Percentiles rank a stretch among this genome's conserved stretches.
Conservation (phyloP, 1,284 basidiomycete species). For the Wolfiporia cocos region DNA sequence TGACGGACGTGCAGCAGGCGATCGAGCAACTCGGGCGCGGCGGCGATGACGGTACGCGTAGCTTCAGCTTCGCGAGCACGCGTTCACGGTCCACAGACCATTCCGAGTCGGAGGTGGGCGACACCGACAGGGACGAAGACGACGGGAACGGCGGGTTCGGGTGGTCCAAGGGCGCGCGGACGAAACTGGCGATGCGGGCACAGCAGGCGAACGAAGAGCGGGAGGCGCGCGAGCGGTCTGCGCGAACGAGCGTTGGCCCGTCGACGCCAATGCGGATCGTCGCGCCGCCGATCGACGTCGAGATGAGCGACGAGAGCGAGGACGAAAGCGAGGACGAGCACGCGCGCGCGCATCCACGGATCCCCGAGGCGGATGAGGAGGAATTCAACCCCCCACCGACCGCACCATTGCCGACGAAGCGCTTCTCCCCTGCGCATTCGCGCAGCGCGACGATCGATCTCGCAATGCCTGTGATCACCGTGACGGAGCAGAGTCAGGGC, state of each 20-base stretch:
- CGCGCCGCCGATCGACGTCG: conserved; percentile 67
- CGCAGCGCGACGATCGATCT: conserved; percentile 10
- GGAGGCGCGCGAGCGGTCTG: conserved; percentile 38
- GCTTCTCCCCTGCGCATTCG: not conserved
- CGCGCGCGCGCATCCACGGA: conserved; percentile 34
- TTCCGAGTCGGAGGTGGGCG: conserved; percentile 50
- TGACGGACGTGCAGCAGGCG: conserved; percentile 84
- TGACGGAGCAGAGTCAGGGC: conserved; percentile 6
- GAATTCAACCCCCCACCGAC: conserved; percentile 30
- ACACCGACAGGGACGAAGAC: conserved; percentile 33
- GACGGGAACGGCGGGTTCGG: conserved; percentile 40
- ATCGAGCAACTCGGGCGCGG: conserved; percentile 68
- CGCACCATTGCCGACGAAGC: not conserved
- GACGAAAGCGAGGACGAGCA: conserved; percentile 40
- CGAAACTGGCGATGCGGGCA: conserved; percentile 73
- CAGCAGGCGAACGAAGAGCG: conserved; percentile 47
- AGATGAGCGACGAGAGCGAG: conserved; percentile 77
- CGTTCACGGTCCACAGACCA: conserved; percentile 45
- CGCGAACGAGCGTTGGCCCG: conserved; percentile 15
- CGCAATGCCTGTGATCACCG: conserved; percentile 6
- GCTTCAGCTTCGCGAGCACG: conserved; percentile 70
- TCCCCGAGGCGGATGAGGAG: conserved; percentile 58
- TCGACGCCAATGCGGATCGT: conserved; percentile 28
- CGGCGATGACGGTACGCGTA: conserved; percentile 51
- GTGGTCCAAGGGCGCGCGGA: conserved; percentile 62